Percentiles rank a stretch among this genome's conserved stretches.
phyloP scores from a whole-genome alignment of 805 yeast species.

The Candida oleophila region DNA sequence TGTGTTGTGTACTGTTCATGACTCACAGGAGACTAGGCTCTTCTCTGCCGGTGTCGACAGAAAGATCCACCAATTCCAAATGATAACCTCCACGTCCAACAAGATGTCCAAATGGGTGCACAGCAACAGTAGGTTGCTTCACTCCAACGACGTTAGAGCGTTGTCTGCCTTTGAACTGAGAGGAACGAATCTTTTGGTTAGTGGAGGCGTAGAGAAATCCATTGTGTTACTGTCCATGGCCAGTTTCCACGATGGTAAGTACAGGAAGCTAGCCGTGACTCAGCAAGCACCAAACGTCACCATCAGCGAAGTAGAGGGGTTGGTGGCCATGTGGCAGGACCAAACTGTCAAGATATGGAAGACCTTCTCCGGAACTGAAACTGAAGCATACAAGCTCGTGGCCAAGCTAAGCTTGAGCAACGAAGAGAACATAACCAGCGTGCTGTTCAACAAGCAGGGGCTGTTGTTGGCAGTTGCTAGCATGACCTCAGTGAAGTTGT shows the following conservation, averaged over 20 bases:
- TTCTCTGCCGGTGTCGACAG: slow-evolving; percentile 94
- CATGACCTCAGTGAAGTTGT: slow-evolving; percentile 63
- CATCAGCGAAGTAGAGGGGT: slow-evolving; percentile 45
- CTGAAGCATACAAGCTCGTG: slow-evolving; percentile 50
- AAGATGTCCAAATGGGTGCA: slow-evolving; percentile 66
- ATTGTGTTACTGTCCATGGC: slow-evolving; percentile 64
- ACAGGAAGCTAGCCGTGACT: slow-evolving; percentile 64
- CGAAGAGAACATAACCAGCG: slow-evolving; percentile 76
- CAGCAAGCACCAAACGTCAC: slow-evolving; percentile 56
- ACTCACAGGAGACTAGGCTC: slow-evolving; percentile 57
- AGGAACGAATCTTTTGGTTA: slow-evolving; percentile 64
- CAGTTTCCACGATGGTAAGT: slow-evolving; percentile 69
- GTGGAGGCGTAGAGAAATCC: slow-evolving; percentile 81
- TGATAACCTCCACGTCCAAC: slow-evolving; percentile 27
- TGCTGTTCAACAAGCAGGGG: slow-evolving; percentile 65
- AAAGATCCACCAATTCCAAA: slow-evolving; percentile 72
- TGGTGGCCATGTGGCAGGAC: slow-evolving; percentile 77
- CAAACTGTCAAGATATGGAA: slow-evolving; percentile 82
- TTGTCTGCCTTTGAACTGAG: slow-evolving; percentile 69
- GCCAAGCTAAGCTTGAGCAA: slow-evolving; percentile 66
- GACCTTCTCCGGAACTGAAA: slow-evolving; percentile 33
- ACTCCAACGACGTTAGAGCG: slow-evolving; percentile 82
- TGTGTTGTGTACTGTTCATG: slow-evolving; percentile 69
- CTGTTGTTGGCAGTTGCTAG: slow-evolving; percentile 71
- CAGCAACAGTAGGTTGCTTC: slow-evolving; percentile 73